Conservation (phyloP, 2,329 filamentous ascomycete species). For the Laburnicola sp. region DNA sequence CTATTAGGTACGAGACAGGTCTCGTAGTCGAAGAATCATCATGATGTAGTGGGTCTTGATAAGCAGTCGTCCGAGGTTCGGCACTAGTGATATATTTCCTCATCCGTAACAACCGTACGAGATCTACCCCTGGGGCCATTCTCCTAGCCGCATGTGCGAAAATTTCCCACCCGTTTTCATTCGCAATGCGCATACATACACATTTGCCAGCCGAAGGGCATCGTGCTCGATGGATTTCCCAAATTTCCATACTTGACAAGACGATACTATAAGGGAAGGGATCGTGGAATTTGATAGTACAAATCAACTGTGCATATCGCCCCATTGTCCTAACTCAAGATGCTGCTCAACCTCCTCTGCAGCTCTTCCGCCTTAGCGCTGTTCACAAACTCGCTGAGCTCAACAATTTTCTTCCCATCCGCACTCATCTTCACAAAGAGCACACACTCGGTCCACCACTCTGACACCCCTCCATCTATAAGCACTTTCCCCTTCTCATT, state of each 20-base stretch:
- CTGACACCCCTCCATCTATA: slow-evolving; percentile 17
- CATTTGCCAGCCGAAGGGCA: too few relatives aligned
- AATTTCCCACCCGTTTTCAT: neutral
- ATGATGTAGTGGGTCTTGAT: neutral
- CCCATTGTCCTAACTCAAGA: slow-evolving; percentile 24
- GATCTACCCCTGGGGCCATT: neutral
- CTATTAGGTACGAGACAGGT: too few relatives aligned
- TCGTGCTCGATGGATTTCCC: too few relatives aligned
- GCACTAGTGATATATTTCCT: slow-evolving; percentile 14
- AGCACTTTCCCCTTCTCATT: slow-evolving; percentile 23
- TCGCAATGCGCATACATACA: too few relatives aligned
- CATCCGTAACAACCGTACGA: slow-evolving; percentile 1
- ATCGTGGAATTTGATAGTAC: too few relatives aligned
- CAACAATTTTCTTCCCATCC: slow-evolving; percentile 28
- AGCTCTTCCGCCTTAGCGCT: slow-evolving; percentile 42
- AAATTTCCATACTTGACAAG: too few relatives aligned
- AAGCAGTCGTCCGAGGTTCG: neutral
- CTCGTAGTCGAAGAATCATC: too few relatives aligned
- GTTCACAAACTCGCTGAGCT: slow-evolving; percentile 49
- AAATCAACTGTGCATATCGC: too few relatives aligned
- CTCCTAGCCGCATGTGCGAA: neutral
- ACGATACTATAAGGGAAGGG: too few relatives aligned
- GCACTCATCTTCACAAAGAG: slow-evolving; percentile 28
- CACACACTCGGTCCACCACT: slow-evolving; percentile 35
- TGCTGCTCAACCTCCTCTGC: slow-evolving; percentile 45